These are phyloP conservation scores for Pholiota microspora DNA, from an alignment of 768 basidiomycete genomes.

Conservation along the genomic window DNA sequence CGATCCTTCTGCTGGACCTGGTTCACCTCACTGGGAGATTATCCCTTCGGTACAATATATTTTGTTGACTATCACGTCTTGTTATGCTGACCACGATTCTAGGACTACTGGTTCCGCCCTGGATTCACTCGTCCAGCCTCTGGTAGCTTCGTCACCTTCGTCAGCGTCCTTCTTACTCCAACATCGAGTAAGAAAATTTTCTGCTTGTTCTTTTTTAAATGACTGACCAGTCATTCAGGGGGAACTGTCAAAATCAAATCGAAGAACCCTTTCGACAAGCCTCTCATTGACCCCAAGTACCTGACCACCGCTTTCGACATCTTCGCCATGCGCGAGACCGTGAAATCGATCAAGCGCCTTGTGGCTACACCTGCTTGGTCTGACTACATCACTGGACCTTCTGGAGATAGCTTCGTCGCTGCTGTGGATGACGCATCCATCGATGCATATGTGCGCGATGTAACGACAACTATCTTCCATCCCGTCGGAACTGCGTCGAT, in stretches of 20 bases:
- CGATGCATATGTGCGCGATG: slow-evolving; percentile 21
- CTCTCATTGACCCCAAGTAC: slow-evolving; percentile 48
- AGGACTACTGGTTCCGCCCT: slow-evolving; percentile 15
- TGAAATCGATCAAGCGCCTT: slow-evolving; percentile 22
- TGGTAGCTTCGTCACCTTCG: slow-evolving; percentile 29
- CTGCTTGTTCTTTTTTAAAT: background rate
- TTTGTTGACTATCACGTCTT: background rate
- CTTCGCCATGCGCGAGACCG: slow-evolving; percentile 22
- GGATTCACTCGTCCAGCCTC: slow-evolving; percentile 14
- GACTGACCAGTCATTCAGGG: slow-evolving; percentile 19
- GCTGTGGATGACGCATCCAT: slow-evolving; percentile 24
- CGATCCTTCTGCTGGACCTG: slow-evolving; percentile 30
- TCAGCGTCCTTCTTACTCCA: slow-evolving; percentile 27
- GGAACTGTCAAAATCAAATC: slow-evolving; percentile 39
- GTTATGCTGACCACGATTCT: background rate
- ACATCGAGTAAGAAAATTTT: slow-evolving; percentile 28
- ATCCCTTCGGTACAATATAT: slow-evolving; percentile 21
- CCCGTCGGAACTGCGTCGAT: slow-evolving; percentile 28
- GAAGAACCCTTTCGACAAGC: slow-evolving; percentile 42
- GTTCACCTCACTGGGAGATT: slow-evolving; percentile 29
- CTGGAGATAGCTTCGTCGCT: slow-evolving; percentile 9
- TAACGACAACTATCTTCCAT: slow-evolving; percentile 25
- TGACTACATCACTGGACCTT: slow-evolving; percentile 24
- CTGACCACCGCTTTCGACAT: slow-evolving; percentile 29
- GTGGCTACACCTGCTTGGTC: slow-evolving; percentile 23